phyloP scores from a whole-genome alignment of 2,329 filamentous ascomycete species.

The Biscogniauxia sp. region DNA sequence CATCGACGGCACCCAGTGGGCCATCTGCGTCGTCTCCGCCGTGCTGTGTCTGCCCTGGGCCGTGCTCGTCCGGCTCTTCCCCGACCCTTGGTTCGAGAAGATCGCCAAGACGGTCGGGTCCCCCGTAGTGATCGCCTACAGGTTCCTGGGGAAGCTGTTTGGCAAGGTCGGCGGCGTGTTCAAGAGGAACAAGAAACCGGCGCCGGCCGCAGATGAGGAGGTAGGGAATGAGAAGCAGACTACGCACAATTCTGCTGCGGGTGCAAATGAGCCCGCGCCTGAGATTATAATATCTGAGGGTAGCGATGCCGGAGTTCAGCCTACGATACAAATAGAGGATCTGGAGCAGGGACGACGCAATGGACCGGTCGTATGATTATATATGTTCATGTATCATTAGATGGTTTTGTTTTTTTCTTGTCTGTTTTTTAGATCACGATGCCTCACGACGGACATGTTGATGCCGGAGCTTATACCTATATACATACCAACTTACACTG shows the following conservation, averaged over 20 bases:
- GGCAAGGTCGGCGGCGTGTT: slow-evolving; percentile 20
- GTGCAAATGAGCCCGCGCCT: slow-evolving; percentile 16
- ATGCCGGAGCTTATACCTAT: background rate
- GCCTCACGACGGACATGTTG: background rate
- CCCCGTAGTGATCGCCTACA: slow-evolving; percentile 31
- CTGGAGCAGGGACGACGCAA: slow-evolving; percentile 23
- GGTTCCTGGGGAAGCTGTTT: slow-evolving; percentile 16
- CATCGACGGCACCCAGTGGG: slow-evolving; percentile 53
- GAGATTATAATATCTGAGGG: slow-evolving; percentile 26
- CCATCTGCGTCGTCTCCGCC: slow-evolving; percentile 48
- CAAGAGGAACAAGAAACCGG: slow-evolving; percentile 12
- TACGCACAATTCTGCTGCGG: background rate
- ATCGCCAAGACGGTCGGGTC: slow-evolving; percentile 29
- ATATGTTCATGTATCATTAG: background rate
- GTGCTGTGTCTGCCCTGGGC: slow-evolving; percentile 50
- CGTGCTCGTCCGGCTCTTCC: slow-evolving; percentile 47
- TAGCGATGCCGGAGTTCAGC: slow-evolving; percentile 8
- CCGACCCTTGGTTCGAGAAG: slow-evolving; percentile 41
- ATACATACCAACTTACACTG: background rate
- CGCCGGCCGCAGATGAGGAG: background rate
- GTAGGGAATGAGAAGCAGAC: slow-evolving; percentile 7
- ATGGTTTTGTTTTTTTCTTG: background rate
- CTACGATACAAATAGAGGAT: slow-evolving; percentile 26
- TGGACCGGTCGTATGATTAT: slow-evolving; percentile 1
- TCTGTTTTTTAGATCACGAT: background rate